Conservation (phyloP, 2,329 filamentous ascomycete genomes). For the Sclerotinia nivalis region DNA sequence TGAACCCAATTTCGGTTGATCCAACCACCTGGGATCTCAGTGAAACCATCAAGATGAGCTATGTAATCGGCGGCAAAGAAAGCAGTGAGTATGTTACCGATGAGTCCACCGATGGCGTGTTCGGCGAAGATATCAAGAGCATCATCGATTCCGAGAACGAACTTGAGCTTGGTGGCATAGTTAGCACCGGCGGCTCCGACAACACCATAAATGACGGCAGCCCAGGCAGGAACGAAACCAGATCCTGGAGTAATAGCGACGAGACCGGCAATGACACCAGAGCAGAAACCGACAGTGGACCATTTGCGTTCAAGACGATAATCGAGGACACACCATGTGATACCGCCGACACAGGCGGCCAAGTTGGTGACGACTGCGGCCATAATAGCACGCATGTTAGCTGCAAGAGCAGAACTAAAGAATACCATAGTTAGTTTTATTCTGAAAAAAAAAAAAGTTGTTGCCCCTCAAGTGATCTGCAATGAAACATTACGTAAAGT, state of each 20-base stretch:
- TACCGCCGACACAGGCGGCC: conserved; percentile 78
- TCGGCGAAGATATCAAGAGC: conserved; percentile 88
- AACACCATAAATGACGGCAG: conserved; percentile 76
- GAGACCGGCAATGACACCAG: conserved; percentile 81
- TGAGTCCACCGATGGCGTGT: conserved; percentile 74
- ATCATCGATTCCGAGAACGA: conserved; percentile 77
- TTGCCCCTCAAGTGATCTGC: background rate
- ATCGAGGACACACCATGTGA: conserved; percentile 88
- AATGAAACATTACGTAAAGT: conserved; percentile 12
- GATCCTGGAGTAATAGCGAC: conserved; percentile 88
- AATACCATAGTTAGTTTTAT: background rate
- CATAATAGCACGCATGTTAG: conserved; percentile 83
- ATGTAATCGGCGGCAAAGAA: conserved; percentile 87
- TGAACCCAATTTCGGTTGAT: conserved; percentile 82
- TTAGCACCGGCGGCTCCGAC: conserved; percentile 78
- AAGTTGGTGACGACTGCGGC: conserved; percentile 84
- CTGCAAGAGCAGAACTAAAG: conserved; percentile 64
- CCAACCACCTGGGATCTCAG: conserved; percentile 73
- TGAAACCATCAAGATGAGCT: conserved; percentile 72
- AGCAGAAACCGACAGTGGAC: conserved; percentile 93
- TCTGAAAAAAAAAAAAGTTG: background rate
- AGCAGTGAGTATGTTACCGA: conserved; percentile 76
- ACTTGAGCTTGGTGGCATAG: conserved; percentile 90
- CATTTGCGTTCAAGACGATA: conserved; percentile 88
- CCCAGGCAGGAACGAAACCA: conserved; percentile 80